phyloP scores from a whole-genome alignment of 768 basidiomycete genomes.

The Pulveroboletus sp. region DNA sequence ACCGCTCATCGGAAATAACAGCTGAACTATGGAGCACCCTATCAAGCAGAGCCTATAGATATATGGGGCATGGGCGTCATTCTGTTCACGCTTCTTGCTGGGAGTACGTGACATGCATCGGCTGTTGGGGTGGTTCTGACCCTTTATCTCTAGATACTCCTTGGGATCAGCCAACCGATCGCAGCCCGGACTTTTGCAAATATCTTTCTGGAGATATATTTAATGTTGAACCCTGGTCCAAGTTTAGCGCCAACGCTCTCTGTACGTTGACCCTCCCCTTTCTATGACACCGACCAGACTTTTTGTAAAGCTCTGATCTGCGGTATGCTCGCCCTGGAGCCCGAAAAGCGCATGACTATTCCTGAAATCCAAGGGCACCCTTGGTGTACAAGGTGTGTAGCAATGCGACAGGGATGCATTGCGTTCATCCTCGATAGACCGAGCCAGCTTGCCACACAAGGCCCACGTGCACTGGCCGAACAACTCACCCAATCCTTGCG shows the following conservation, averaged over 20 bases:
- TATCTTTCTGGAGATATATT: conserved; percentile 75
- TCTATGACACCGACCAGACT: background rate
- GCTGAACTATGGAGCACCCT: conserved; percentile 64
- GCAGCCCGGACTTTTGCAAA: conserved; percentile 74
- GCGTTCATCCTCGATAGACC: conserved; percentile 38
- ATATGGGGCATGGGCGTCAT: conserved; percentile 97
- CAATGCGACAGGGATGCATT: too few relatives aligned
- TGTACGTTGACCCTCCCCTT: conserved; percentile 43
- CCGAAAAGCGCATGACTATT: conserved; percentile 62
- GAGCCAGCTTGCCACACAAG: conserved; percentile 59
- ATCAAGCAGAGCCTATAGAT: conserved; percentile 90
- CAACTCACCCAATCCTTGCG: conserved; percentile 66
- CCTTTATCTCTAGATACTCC: conserved; percentile 68
- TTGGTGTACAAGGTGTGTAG: conserved; percentile 66
- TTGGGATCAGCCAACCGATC: conserved; percentile 87
- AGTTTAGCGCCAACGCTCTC: conserved; percentile 51
- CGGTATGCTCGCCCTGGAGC: conserved; percentile 68
- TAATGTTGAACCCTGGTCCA: conserved; percentile 72
- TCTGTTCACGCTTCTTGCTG: conserved; percentile 82
- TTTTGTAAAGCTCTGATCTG: conserved; percentile 60
- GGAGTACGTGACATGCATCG: conserved; percentile 53
- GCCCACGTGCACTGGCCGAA: conserved; percentile 54
- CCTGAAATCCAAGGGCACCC: conserved; percentile 52
- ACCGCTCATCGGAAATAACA: conserved; percentile 24
- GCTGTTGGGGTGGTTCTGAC: background rate